Evolutionary conservation across 2,329 filamentous ascomycete genomes (phyloP).

Genomic region (Hypoxylon sp.): DNA sequence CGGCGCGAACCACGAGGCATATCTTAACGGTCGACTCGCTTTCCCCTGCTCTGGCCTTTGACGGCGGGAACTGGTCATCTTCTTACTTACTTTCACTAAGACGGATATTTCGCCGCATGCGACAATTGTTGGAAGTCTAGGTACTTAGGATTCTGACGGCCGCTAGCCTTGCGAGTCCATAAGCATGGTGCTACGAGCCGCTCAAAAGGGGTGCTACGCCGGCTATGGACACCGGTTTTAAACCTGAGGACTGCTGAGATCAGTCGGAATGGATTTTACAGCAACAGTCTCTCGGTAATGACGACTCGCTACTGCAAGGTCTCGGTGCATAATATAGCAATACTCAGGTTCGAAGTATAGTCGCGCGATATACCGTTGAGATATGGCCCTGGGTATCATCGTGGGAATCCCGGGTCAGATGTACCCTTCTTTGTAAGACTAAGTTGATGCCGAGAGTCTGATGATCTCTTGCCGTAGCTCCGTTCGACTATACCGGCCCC

Average conservation of each 20-base stretch:
- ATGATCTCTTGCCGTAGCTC: neutral
- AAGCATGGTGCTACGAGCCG: neutral
- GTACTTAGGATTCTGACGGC: neutral
- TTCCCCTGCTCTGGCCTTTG: neutral
- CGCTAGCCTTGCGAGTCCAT: neutral
- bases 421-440: neutral
- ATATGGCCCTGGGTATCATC: neutral
- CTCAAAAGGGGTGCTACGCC: constrained; percentile 1
- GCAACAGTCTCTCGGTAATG: neutral
- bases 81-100: constrained; percentile 1
- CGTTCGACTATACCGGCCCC: neutral
- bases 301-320: neutral
- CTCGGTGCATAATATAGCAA: neutral
- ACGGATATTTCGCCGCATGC: neutral
- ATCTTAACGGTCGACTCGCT: constrained; percentile 5
- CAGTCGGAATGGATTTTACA: neutral
- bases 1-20: constrained; percentile 7
- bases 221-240: neutral
- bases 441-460: neutral
- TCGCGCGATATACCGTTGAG: neutral
- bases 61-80: neutral
- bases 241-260: neutral
- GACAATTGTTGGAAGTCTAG: neutral
- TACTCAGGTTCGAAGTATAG: neutral
- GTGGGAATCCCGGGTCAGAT: neutral